Evolutionary conservation across 2,329 filamentous ascomycete species (phyloP).

Genomic region (Lachnellula willkommii): DNA sequence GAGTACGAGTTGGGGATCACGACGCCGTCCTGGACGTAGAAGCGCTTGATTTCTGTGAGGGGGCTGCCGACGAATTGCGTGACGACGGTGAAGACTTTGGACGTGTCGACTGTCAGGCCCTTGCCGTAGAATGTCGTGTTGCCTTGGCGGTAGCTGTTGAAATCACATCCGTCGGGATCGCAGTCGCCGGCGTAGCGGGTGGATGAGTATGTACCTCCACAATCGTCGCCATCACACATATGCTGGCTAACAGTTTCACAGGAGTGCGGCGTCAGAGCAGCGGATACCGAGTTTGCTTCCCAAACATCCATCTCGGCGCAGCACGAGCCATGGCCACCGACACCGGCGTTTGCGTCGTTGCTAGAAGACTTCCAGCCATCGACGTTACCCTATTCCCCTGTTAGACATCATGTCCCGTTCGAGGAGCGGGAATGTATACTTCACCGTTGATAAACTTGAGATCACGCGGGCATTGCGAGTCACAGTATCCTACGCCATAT

Average conservation of each 20-base stretch:
- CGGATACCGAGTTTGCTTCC: constrained; percentile 57
- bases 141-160: constrained; percentile 56
- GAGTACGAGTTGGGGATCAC: constrained; percentile 47
- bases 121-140: constrained; percentile 51
- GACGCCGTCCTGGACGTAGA: constrained; percentile 41
- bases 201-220: constrained; percentile 36
- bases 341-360: constrained; percentile 49
- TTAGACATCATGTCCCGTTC: constrained; percentile 1
- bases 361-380: constrained; percentile 44
- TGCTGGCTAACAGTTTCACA: constrained; percentile 41
- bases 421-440: constrained; percentile 27
- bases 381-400: constrained; percentile 42
- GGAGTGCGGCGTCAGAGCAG: constrained; percentile 53
- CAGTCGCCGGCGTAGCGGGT: constrained; percentile 50
- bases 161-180: constrained; percentile 58
- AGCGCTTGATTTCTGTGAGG: constrained; percentile 40
- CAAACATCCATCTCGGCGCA: constrained; percentile 65
- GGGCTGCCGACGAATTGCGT: constrained; percentile 52
- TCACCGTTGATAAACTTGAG: constrained; percentile 50
- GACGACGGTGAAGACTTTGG: constrained; percentile 49
- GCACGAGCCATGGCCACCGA: constrained; percentile 53
- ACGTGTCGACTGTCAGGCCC: constrained; percentile 49
- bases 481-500: constrained; percentile 60
- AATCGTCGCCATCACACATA: constrained; percentile 37
- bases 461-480: constrained; percentile 51